Evolutionary conservation across 768 basidiomycete species (phyloP).

Genomic region (Collybiopsis confluens): DNA sequence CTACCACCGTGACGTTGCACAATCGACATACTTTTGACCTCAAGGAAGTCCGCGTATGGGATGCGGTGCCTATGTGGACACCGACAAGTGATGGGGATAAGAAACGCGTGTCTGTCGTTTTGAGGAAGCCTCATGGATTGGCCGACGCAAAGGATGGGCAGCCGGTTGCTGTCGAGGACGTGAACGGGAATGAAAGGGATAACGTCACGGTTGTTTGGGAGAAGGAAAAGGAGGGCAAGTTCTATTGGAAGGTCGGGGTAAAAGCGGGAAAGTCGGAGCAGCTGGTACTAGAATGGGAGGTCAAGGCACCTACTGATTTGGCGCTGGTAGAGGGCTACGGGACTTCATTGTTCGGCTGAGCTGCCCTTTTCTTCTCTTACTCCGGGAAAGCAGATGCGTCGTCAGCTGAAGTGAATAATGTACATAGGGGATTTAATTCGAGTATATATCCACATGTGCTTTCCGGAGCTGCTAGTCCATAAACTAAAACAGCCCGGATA

Average conservation of each 20-base stretch:
- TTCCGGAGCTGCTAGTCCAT: no score
- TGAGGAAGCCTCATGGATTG: background rate
- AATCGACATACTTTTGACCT: conserved; percentile 47
- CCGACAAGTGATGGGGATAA: no score
- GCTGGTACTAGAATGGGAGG: background rate
- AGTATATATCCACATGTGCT: no score
- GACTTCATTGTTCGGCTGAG: background rate
- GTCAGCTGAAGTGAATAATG: no score
- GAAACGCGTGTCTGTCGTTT: background rate
- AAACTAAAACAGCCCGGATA: no score
- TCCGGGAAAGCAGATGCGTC: no score
- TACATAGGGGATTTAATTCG: no score
- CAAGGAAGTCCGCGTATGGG: conserved; percentile 39
- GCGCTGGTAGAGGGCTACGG: background rate
- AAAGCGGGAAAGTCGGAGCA: background rate
- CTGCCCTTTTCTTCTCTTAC: no score
- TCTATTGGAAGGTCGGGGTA: background rate
- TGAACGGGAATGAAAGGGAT: background rate
- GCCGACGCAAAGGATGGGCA: background rate
- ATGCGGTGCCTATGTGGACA: conserved; percentile 34
- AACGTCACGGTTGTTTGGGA: background rate
- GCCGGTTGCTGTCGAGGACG: background rate
- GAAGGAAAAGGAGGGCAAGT: background rate
- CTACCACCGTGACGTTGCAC: conserved; percentile 38
- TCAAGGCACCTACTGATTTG: background rate